phyloP scores from a whole-genome alignment of 2,329 filamentous ascomycete species.

The Trichoderma guizhouense region DNA sequence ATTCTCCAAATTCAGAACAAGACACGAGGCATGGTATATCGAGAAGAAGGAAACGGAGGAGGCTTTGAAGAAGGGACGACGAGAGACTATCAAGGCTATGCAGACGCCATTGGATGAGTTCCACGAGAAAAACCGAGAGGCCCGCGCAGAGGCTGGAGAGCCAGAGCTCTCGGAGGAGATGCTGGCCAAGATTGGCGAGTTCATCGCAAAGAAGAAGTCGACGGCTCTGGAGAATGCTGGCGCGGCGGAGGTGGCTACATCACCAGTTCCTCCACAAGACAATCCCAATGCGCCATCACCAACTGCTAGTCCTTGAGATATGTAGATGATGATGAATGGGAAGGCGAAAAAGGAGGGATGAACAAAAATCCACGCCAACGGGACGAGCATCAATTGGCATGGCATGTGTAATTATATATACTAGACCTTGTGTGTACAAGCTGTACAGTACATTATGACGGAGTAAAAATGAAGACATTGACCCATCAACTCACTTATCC shows the following conservation, averaged over 20 bases:
- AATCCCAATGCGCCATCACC: constrained; percentile 6
- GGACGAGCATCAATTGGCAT: background rate
- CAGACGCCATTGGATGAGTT: constrained; percentile 58
- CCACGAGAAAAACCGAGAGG: constrained; percentile 51
- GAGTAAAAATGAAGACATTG: constrained; percentile 11
- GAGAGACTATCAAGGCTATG: constrained; percentile 38
- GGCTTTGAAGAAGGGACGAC: constrained; percentile 37
- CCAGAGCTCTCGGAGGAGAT: constrained; percentile 56
- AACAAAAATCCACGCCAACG: background rate
- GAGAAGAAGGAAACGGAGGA: constrained; percentile 60
- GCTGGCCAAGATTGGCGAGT: constrained; percentile 59
- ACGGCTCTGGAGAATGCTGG: constrained; percentile 38
- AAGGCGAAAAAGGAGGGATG: background rate
- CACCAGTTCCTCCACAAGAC: constrained; percentile 20
- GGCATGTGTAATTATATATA: constrained; percentile 33
- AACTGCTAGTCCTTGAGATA: background rate
- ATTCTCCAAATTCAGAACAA: constrained; percentile 76
- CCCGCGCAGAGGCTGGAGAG: constrained; percentile 51
- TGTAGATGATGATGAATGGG: background rate
- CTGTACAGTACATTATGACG: constrained; percentile 29
- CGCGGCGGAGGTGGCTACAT: constrained; percentile 31
- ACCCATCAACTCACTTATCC: background rate
- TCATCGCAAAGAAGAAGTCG: constrained; percentile 56
- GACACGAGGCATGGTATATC: constrained; percentile 74
- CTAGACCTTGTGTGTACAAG: constrained; percentile 27